Base-by-base conservation (phyloP, 768 basidiomycete genomes). In the Collybia mongolica region DNA sequence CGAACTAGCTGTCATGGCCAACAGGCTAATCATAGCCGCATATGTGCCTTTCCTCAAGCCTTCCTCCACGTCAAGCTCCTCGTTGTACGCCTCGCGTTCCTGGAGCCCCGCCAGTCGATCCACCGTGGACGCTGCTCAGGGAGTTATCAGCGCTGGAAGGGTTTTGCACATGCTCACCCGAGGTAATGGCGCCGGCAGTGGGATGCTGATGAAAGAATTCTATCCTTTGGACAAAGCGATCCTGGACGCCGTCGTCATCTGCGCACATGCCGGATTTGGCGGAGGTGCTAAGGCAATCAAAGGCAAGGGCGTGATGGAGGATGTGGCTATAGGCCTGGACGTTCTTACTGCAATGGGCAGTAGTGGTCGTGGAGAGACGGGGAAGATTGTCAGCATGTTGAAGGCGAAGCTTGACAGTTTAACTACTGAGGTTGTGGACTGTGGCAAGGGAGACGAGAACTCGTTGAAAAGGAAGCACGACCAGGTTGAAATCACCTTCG, bases 11-110 rank as follows among this genome's bases (percentile, higher is more conserved):
- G 76, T 87, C 39, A 71, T 80, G 44, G 81, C 83, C 4, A 75
- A 88, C 55, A 67, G 80, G 35, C 61, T 90, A 46, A 70, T 87
- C 47, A 67, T 89, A 54, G 82, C 81, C 64, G 69, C 81, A 5
- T 90, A 84, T 61, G 60, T 82, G n/a, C 88, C 89, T 0, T 87
- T 89, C 65, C 65, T 89, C 52, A 70, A 73, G 2, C 59, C 59
- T 7, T 42, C 57, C 0, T 32, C 45, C 18, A 54, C 49, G 6
- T 28, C 47, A 2, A 37, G 46, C 6, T 28, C 40, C 15, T 53
- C 47, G 9, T 53, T 48, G 4, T 58, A 58, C 38, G 55, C 55
- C 5, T 53, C 56, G 46, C 60, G 67, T 48, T 61, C 72, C 9
- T 69, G 72, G 47, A 76, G 76, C 49, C 80, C 82, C 51, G 83